Conservation (phyloP, 176 grass and related monocot genomes). For the Rhynchospora tenuis region DNA sequence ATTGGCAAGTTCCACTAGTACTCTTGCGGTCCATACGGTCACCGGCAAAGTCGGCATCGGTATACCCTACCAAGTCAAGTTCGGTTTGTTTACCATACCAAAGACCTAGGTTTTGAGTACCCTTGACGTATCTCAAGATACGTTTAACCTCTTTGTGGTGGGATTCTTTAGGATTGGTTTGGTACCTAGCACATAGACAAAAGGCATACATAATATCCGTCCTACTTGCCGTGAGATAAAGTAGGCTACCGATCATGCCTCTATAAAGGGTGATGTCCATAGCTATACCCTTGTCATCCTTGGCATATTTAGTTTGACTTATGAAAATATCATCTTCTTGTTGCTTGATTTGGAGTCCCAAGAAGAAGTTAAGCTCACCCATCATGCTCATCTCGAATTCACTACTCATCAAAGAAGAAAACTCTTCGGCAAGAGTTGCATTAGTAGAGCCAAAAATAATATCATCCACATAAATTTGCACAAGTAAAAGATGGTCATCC, state of each 20-base stretch:
- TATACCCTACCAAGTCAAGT: too few species aligned
- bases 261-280: neutral
- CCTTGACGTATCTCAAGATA: too few species aligned
- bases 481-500: neutral
- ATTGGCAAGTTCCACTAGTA: too few species aligned
- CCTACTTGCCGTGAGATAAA: neutral
- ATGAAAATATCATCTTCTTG: neutral
- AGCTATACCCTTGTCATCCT: neutral
- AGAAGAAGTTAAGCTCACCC: neutral
- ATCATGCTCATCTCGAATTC: slow-evolving; percentile 13
- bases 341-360: neutral
- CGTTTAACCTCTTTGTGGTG: too few species aligned
- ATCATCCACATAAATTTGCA: slow-evolving; percentile 16
- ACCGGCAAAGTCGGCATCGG: too few species aligned
- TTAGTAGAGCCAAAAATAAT: slow-evolving; percentile 9
- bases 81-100: too few species aligned
- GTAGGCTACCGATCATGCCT: neutral
- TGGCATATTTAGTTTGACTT: neutral
- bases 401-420: neutral
- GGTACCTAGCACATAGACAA: neutral
- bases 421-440: neutral
- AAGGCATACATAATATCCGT: neutral
- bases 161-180: too few species aligned
- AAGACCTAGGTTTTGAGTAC: too few species aligned
- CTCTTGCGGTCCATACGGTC: too few species aligned